Percentiles rank a stretch among this genome's conserved stretches.
Conservation (phyloP, 805 yeast species). For the Candida odintsovae region DNA sequence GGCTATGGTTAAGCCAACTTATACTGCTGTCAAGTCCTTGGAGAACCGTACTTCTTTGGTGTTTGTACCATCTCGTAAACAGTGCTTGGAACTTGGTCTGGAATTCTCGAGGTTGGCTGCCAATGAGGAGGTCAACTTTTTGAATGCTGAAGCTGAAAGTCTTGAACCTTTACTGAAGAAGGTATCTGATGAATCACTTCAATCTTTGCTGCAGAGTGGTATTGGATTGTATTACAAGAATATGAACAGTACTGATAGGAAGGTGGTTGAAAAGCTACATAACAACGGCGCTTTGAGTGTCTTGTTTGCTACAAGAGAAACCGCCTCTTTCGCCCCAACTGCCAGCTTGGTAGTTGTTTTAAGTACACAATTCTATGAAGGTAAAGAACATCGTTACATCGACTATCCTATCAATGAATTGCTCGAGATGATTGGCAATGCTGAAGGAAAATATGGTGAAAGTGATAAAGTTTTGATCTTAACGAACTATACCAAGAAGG, state of each 20-base stretch:
- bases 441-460: conserved; percentile 23
- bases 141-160: conserved; percentile 32
- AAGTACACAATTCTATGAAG: conserved; percentile 71
- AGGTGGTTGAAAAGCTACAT: conserved; percentile 49
- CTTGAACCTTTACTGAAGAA: conserved; percentile 36
- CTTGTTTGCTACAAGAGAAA: conserved; percentile 58
- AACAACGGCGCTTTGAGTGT: conserved; percentile 44
- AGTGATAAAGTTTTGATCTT: conserved; percentile 45
- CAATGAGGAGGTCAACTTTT: conserved; percentile 33
- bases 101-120: conserved; percentile 36
- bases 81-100: conserved; percentile 46
- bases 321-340: conserved; percentile 41
- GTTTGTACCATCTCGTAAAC: conserved; percentile 52
- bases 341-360: conserved; percentile 55
- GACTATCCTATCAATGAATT: conserved; percentile 64
- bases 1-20: conserved; percentile 46
- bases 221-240: conserved; percentile 56
- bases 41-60: conserved; percentile 36
- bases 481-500: conserved; percentile 48
- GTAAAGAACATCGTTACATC: conserved; percentile 61
- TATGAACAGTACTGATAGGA: conserved; percentile 51
- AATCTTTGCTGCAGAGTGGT: conserved; percentile 45
- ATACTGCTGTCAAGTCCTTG: conserved; percentile 32
- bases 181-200: conserved; percentile 42
- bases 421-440: conserved; percentile 57